Percentiles rank a stretch among this genome's conserved stretches.
phyloP scores from a whole-genome alignment of 192 early-diverging fungal genomes.

The Pilobolus umbonatus region DNA sequence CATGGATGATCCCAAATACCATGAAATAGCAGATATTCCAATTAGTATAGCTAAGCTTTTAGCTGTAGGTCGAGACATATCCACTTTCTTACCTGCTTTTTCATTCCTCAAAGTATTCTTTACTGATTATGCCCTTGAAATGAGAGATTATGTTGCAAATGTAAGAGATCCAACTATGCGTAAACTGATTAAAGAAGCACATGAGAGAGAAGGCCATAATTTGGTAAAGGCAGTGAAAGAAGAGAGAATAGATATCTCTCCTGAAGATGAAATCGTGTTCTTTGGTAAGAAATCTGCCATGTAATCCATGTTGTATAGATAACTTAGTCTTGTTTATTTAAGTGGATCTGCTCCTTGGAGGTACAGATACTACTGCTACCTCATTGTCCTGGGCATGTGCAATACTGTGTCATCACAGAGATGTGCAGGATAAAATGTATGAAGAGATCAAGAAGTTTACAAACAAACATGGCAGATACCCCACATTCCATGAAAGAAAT shows the following conservation, averaged over 20 bases:
- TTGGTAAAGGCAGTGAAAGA: background rate
- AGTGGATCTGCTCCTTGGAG: constrained; percentile 2
- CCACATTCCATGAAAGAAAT: background rate
- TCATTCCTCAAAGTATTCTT: background rate
- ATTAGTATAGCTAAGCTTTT: background rate
- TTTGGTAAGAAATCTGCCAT: background rate
- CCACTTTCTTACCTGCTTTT: background rate
- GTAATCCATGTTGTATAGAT: background rate
- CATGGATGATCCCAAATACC: background rate
- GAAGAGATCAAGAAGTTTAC: constrained; percentile 1
- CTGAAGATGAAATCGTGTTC: background rate
- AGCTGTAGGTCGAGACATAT: background rate
- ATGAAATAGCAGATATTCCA: background rate
- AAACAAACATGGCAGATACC: background rate
- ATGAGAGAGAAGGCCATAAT: background rate
- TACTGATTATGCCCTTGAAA: background rate
- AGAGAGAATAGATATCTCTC: background rate
- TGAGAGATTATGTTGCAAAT: background rate
- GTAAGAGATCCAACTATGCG: background rate
- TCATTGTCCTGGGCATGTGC: constrained; percentile 5
- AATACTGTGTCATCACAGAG: background rate
- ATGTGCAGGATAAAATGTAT: background rate
- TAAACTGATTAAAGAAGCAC: background rate
- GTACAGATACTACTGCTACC: constrained; percentile 7
- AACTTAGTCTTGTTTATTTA: background rate